Evolutionary conservation across 78 protist genomes (phyloP).

Genomic region (Speleostelium caveatum): DNA sequence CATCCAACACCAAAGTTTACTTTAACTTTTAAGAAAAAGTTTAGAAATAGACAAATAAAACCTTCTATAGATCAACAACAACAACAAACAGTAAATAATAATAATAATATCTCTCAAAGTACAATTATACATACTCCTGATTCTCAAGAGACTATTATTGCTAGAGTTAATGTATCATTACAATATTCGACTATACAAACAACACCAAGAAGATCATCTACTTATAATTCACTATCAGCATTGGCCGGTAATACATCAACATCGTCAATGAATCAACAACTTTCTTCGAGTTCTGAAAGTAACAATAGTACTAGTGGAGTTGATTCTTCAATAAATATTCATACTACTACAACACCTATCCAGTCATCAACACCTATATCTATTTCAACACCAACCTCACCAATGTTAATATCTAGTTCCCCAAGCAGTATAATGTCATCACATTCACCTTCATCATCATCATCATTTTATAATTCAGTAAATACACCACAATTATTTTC

Average conservation of each 20-base stretch:
- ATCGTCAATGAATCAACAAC: not conserved
- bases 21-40: constrained; percentile 28
- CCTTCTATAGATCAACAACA: not conserved
- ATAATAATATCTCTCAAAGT: not conserved
- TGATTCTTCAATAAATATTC: not conserved
- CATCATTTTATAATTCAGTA: constrained; percentile 54
- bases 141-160: constrained; percentile 3
- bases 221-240: constrained; percentile 22
- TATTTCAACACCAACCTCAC: constrained; percentile 2
- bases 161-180: constrained; percentile 35
- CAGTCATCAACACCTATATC: constrained; percentile 25
- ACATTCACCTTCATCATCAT: constrained; percentile 1
- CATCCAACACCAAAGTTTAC: not conserved
- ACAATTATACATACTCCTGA: not conserved
- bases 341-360: too few relatives aligned
- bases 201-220: constrained; percentile 49
- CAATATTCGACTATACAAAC: constrained; percentile 40
- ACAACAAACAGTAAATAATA: not conserved
- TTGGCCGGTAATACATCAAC: not conserved
- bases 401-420: not conserved
- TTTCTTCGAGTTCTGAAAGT: not conserved
- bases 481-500: not conserved
- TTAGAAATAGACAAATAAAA: not conserved
- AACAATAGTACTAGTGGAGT: not conserved
- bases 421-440: not conserved